Percentiles rank a stretch among this genome's conserved stretches.
phyloP scores from a whole-genome alignment of 305 asterid genomes.

The Solanum aculeatissimum region DNA sequence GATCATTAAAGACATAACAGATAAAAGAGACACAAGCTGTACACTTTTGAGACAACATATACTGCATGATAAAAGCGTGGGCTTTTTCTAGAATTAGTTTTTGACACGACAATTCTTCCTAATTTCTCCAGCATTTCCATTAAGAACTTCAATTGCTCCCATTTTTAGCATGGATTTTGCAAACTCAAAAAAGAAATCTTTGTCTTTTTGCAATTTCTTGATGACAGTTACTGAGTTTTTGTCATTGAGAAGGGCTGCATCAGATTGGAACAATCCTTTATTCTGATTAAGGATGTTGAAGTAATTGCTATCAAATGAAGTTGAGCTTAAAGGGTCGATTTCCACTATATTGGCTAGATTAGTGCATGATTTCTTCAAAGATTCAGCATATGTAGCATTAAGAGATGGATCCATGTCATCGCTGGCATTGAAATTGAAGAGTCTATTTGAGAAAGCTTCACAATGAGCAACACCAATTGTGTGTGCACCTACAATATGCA shows the following conservation, averaged over 20 bases:
- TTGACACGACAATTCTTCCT: slow-evolving; percentile 27
- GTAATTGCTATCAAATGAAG: slow-evolving; percentile 32
- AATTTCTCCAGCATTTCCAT: slow-evolving; percentile 36
- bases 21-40: neutral
- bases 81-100: neutral
- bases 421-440: slow-evolving; percentile 39
- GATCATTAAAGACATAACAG: neutral
- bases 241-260: slow-evolving; percentile 42
- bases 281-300: slow-evolving; percentile 19
- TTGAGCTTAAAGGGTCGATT: slow-evolving; percentile 43
- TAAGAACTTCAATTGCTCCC: slow-evolving; percentile 40
- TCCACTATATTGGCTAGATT: slow-evolving; percentile 22
- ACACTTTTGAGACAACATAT: neutral
- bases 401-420: slow-evolving; percentile 41
- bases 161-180: slow-evolving; percentile 35
- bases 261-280: slow-evolving; percentile 46
- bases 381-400: slow-evolving; percentile 17
- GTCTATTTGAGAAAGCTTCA: slow-evolving; percentile 31
- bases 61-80: too few relatives aligned
- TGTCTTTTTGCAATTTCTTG: neutral
- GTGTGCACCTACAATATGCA: slow-evolving; percentile 26
- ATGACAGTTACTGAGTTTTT: slow-evolving; percentile 7
- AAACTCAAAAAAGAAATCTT: slow-evolving; percentile 19
- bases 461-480: slow-evolving; percentile 45
- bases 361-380: slow-evolving; percentile 20